Evolutionary conservation across 108 stramenopile genomes (phyloP).

Genomic region (Cylindrotheca fusiformis): DNA sequence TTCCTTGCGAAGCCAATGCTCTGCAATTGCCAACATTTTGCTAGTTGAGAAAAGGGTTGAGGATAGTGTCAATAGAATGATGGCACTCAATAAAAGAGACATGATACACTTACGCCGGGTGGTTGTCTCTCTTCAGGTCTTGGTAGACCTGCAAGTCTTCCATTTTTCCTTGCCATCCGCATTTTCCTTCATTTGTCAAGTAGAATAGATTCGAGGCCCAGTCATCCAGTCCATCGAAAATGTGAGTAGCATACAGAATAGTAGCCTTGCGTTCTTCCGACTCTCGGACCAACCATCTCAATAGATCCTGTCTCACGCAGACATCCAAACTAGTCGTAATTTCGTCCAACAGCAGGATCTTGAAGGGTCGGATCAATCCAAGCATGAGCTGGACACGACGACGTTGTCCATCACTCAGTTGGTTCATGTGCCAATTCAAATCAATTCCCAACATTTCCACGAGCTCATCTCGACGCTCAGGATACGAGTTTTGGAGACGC

Average conservation of each 20-base stretch:
- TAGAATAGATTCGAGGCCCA: conserved; percentile 70
- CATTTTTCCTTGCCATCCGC: conserved; percentile 85
- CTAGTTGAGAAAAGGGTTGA: too few relatives aligned
- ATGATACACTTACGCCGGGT: too few relatives aligned
- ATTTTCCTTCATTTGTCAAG: conserved; percentile 62
- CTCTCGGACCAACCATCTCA: conserved; percentile 92
- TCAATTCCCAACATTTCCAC: conserved; percentile 93
- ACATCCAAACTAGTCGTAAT: conserved; percentile 96
- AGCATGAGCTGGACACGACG: conserved; percentile 96
- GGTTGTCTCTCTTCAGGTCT: conserved; percentile 65
- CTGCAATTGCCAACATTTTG: conserved; percentile 83
- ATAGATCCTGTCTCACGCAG: conserved; percentile 90
- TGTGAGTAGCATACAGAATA: conserved; percentile 98
- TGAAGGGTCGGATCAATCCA: conserved; percentile 93
- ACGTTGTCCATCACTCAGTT: conserved; percentile 87
- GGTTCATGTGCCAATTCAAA: conserved; percentile 97
- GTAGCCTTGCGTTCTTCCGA: conserved; percentile 87
- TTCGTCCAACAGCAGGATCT: conserved; percentile 95
- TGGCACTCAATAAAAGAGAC: too few relatives aligned
- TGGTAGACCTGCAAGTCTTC: conserved; percentile 73
- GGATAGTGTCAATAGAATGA: too few relatives aligned
- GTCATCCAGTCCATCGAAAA: conserved; percentile 86
- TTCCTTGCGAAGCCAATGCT: conserved; percentile 83
- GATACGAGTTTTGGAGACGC: conserved; percentile 89
- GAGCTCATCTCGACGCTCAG: conserved; percentile 95